Evolutionary conservation across 257 asterid species (phyloP), one percentile per base, ranked within the genome.

Genomic region (Ligustrum vulgare): DNA sequence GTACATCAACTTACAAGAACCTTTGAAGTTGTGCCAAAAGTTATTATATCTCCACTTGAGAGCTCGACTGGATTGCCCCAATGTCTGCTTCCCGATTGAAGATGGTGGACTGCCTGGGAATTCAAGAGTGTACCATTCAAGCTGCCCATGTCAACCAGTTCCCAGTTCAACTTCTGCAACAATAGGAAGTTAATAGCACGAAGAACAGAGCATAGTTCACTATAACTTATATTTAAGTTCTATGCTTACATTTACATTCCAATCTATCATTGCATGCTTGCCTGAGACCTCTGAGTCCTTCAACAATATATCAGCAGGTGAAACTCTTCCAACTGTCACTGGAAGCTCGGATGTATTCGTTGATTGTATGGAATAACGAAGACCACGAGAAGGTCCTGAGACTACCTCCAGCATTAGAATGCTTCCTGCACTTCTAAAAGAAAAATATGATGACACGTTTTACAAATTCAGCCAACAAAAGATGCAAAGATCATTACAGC

Each of bases 101-200:
- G 86, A 72, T 77, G 80, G 75, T 80, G 87, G 75, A 85, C 87
- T 49, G 89, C 77, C 67, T 75, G 90, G 78, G 96, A 88, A 86
- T 91, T 93, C 82, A 91, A 76, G 66, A 77, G 82, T 5, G 98
- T 89, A 71, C 98, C 98, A 69, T 93, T 93, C 86, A 91, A 81
- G 91, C 99, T 94, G 69, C 99, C 99, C 99, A 94, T 87, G 86
- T 94, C 99, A 76, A 91, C 87, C 78, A 94, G 92, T 89, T 94
- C 99, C 99, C 99, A 94, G 80, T 86, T 92, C 74, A 84, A 80
- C 80, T 87, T 94, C 99, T 94, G 85, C 79, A 84, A 81, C 62
- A 78, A 69, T 13, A 64, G 12, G 36, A 75, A 77, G 76, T 75
- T 68, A 71, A 80, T 72, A 75, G 75, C 79, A 72, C 73, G 76